Base-by-base conservation (phyloP, 2,329 filamentous ascomycete genomes). In the Microsporum audouinii region DNA sequence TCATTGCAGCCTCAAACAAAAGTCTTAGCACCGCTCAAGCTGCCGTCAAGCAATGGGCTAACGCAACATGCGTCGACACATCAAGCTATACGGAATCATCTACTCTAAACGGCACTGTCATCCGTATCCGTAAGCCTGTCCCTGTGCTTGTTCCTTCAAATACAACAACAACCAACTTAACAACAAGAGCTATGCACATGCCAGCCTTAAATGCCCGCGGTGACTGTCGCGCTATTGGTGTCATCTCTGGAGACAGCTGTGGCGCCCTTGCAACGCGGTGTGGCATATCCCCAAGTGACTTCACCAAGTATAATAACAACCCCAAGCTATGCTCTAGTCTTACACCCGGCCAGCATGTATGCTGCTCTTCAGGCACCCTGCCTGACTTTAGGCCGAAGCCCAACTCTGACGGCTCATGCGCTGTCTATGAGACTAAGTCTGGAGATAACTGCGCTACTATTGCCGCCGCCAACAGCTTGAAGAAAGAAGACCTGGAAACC, bases 241-340 rank as follows among this genome's bases (percentile, higher is more conserved):
- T 77, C 7, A 64, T 66, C 1, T 65, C 67, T 0, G 73, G 73
- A 1, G 75, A 79, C 58, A 65, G 68, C 49, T 79, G 78, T 49
- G 68, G 61, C 0, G 62, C 70, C 0, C 66, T 80, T 0, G 76
- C 75, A 0, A 58, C 64, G 3, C 67, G 68, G 41, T 80, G 77
- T 59, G 71, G 74, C 3, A 75, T 80, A 12, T 71, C 72, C 0
- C 63, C 64, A 1, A 57, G 65, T 8, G 68, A 79, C 49, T 74
- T 79, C 53, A 70, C 64, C 14, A 71, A 73, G 58, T 77, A 71
- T 64, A 79, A 80, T 63, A 57, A 62, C n/a, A 62, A 33, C 6
- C 60, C 57, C 36, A 63, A 61, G 7, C 56, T 72, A 5, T 74
- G 71, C 62, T 65, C 65, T 2, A 70, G 63, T 0, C 68, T 80